These are phyloP conservation scores for Lichtheimia ornata DNA, from an alignment of 371 early-diverging fungal species.

Conservation along the genomic window DNA sequence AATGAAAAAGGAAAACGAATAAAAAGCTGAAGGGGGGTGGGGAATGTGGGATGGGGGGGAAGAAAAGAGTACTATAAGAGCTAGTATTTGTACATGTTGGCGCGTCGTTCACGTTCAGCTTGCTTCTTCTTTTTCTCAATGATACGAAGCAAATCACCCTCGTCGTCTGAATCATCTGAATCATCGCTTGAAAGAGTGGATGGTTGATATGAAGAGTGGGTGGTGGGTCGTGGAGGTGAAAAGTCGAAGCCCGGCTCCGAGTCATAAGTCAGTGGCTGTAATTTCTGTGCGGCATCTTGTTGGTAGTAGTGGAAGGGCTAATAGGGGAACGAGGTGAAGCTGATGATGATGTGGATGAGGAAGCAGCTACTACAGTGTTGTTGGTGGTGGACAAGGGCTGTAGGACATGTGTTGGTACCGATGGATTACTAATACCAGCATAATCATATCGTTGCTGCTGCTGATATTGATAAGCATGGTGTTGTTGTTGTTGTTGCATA, in stretches of 20 bases:
- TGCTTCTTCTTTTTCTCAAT: constrained; percentile 32
- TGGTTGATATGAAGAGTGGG: constrained; percentile 1
- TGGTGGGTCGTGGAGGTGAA: background rate
- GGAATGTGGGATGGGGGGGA: too few species aligned
- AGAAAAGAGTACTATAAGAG: background rate
- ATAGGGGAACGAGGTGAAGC: background rate
- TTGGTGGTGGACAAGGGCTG: constrained; percentile 11
- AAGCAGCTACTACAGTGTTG: too few species aligned
- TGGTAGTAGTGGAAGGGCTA: background rate
- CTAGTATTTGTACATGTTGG: constrained; percentile 1
- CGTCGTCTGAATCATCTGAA: constrained; percentile 29
- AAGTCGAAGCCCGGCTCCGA: too few species aligned
- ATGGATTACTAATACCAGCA: background rate
- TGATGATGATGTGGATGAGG: constrained; percentile 7
- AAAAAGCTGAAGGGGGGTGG: too few species aligned
- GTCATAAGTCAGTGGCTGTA: constrained; percentile 9
- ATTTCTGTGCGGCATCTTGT: constrained; percentile 1
- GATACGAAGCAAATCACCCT: constrained; percentile 25
- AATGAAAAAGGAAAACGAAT: too few species aligned
- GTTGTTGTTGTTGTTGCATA: constrained; percentile 3
- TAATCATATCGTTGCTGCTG: constrained; percentile 12
- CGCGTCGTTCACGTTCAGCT: constrained; percentile 5
- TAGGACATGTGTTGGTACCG: constrained; percentile 7
- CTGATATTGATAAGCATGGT: background rate
- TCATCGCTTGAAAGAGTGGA: constrained; percentile 4